Evolutionary conservation across 1,284 basidiomycete species (phyloP).

Genomic region (Marasmius oreades): DNA sequence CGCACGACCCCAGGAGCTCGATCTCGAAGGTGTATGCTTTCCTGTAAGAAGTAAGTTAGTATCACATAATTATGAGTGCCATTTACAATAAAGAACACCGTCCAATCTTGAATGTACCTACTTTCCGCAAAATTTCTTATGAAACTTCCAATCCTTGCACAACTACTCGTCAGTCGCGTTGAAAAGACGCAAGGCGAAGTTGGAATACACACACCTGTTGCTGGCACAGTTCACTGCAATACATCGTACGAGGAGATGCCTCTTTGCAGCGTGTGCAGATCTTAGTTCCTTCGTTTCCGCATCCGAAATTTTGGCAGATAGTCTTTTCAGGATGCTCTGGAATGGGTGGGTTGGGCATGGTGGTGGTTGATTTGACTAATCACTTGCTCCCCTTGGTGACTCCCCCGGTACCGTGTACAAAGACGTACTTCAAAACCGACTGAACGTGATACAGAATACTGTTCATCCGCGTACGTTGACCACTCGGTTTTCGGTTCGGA

Average conservation of each 20-base stretch:
- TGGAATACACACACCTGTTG: neutral
- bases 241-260: neutral
- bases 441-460: no score
- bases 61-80: neutral
- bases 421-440: no score
- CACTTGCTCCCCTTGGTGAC: no score
- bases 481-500: no score
- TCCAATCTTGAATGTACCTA: no score
- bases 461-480: no score
- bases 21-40: constrained; percentile 13
- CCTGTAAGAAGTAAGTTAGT: neutral
- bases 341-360: neutral
- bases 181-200: neutral
- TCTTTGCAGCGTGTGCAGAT: constrained; percentile 9
- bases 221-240: constrained; percentile 9
- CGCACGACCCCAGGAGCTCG: constrained; percentile 9
- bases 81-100: neutral
- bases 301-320: constrained; percentile 1
- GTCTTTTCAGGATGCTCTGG: constrained; percentile 3
- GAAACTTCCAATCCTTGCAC: constrained; percentile 11
- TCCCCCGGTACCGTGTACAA: no score
- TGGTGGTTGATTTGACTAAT: neutral
- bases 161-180: neutral
- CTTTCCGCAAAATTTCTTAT: constrained; percentile 13
- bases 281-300: constrained; percentile 5